Base-by-base conservation (phyloP, 176 grass and related monocot genomes). In the barley (Hordeum vulgare) region DNA sequence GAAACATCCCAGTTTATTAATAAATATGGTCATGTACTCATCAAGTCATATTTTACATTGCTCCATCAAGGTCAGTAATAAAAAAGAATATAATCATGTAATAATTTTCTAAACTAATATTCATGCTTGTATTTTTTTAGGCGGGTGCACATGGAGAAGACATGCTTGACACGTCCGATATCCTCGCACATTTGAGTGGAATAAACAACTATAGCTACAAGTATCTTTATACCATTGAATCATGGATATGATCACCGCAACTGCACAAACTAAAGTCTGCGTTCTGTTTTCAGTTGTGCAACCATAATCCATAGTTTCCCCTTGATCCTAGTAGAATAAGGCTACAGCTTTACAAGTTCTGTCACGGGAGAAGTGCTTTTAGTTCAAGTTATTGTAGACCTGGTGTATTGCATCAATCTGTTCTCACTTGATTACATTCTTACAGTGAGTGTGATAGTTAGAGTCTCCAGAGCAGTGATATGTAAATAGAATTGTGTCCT, bases 101-200 rank as follows among this genome's bases (percentile, higher is more conserved):
- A 5, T 35, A n/a, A n/a, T n/a, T 77, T 33, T 41, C 81, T 69
- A 62, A 62, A 40, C 41, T 18, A 65, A 78, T 15, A 35, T 71
- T 13, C 21, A 6, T 39, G 72, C 57, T 29, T 85, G 3, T 73
- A n/a, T 20, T 39, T 81, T 86, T 84, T 61, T 83, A 98, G 93
- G 78, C 39, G 27, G 41, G 2, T 18, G 88, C 85, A 62, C 91
- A 95, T 75, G 95, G 83, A 87, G 92, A 91, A 87, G 93, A 93
- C 60, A 79, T 88, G 59, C 76, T 94, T 29, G 90, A 88, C 44
- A 88, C 82, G 2, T 88, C 85, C 4, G 78, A 92, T 71, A 89
- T 92, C 61, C 57, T 92, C 45, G 86, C 78, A 64, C 88, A 90
- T 60, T 85, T 97, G 31, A 94, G 80, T 74, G 86, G 71, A 6